A percentile compares a stretch with the other conserved stretches of the same genome.
Evolutionary conservation across 2,329 filamentous ascomycete species (phyloP).

Genomic region (Pestalotiopsis sp.): DNA sequence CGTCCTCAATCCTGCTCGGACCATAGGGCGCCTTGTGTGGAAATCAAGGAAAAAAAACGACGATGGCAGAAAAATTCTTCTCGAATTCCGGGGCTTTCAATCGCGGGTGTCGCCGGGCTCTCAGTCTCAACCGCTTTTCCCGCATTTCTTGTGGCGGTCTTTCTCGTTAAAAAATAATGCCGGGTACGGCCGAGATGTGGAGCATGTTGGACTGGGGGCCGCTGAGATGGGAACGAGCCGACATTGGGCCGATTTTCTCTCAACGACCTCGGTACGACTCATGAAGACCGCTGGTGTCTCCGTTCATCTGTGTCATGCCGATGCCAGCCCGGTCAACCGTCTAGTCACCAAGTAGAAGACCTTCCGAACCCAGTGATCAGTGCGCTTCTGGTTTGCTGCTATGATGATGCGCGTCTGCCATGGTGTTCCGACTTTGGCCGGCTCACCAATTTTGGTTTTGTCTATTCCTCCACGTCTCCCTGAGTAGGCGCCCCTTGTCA

Average conservation of each 20-base stretch:
- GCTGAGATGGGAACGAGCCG: constrained; percentile 20
- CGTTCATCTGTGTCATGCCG: background rate
- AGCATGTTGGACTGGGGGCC: constrained; percentile 19
- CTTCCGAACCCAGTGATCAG: background rate
- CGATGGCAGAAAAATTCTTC: background rate
- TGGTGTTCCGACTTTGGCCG: background rate
- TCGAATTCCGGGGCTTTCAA: background rate
- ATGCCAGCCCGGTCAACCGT: background rate
- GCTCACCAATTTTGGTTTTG: background rate
- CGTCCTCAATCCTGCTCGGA: background rate
- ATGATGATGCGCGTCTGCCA: background rate
- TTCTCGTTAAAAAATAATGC: constrained; percentile 29
- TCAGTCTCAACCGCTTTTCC: background rate
- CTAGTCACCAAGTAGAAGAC: background rate
- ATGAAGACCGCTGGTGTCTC: background rate
- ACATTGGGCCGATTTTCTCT: constrained; percentile 27
- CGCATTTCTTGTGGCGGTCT: background rate
- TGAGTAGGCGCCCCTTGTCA: background rate
- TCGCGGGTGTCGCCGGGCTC: background rate
- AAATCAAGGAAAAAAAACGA: background rate
- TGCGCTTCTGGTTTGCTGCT: background rate
- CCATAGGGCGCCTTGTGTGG: background rate
- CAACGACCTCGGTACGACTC: background rate
- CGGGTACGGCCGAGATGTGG: constrained; percentile 28
- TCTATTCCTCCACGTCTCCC: background rate